Base-by-base conservation (phyloP, 2,329 filamentous ascomycete species). In the Cercospora canescens region DNA sequence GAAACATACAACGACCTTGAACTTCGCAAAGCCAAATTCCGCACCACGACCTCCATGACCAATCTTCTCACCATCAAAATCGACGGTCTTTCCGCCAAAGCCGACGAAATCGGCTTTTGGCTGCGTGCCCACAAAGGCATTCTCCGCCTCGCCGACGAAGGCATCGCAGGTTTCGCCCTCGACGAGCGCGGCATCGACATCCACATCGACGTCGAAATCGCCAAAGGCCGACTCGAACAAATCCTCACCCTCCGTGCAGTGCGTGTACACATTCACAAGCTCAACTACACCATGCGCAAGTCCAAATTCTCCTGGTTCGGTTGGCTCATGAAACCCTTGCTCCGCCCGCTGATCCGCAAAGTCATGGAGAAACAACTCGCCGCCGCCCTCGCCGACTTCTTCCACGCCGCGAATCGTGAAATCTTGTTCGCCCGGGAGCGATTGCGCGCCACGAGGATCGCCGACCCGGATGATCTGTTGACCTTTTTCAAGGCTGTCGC, bases 51-150 rank as follows among this genome's bases (percentile, higher is more conserved):
- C 0, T 70, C 69, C 16, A 90, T 87, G 30, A 94, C 91, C 0
- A 75, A 72, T 37, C 82, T 91, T 2, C 85, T 95, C 70, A 91
- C 91, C 1, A 85, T 96, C 74, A 92, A 91, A 69, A 81, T 97
- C 41, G 89, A 93, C 69, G 94, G 94, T 0, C 81, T 98, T 8
- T 96, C 93, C 0, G 84, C 95, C 62, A 89, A 91, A 45, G 94
- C 94, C 2, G 88, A 94, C 26, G 93, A 97, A 68, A 84, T 98
- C 34, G 94, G 94, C 26, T 98, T 94, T 81, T 96, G 94, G 88
- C 82, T 97, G 34, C 90, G 91, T 9, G 85, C 91, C 0, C 94
- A 95, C 76, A 88, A 88, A 14, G 89, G 92, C 2, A 77, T 96
- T 1, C 82, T 96, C 57, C 88, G 88, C 26, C 84, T 97, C 32